A percentile compares a stretch with the other conserved stretches of the same genome.
phyloP scores from a whole-genome alignment of 257 asterid species.

The Voacanga thouarsii region DNA sequence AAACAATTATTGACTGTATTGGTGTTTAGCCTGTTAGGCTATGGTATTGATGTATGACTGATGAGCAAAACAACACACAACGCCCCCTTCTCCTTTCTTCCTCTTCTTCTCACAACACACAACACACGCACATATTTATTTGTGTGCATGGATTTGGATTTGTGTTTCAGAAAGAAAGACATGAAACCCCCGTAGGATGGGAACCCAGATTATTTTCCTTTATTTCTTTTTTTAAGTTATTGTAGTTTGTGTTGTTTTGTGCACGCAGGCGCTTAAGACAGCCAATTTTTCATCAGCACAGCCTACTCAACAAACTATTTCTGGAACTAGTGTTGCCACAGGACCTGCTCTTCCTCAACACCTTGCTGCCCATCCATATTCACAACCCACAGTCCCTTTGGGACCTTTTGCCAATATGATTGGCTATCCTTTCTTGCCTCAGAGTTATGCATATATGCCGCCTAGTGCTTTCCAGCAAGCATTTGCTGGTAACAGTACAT shows the following conservation, averaged over 20 bases:
- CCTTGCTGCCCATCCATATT: slow-evolving; percentile 64
- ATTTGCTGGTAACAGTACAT: slow-evolving; percentile 53
- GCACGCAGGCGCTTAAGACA: slow-evolving; percentile 55
- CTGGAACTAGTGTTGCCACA: slow-evolving; percentile 52
- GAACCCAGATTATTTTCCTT: neutral
- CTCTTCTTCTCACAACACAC: too few species aligned
- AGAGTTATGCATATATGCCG: slow-evolving; percentile 76
- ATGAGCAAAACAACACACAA: too few species aligned
- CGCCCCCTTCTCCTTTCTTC: too few species aligned
- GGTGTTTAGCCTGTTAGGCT: neutral
- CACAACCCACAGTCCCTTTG: slow-evolving; percentile 61
- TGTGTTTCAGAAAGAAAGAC: neutral
- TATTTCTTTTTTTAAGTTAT: neutral
- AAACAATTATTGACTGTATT: neutral
- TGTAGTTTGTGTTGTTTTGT: slow-evolving; percentile 14
- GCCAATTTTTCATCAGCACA: slow-evolving; percentile 52
- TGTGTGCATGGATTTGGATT: neutral
- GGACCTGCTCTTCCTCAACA: slow-evolving; percentile 79
- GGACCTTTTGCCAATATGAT: slow-evolving; percentile 69
- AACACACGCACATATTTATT: too few species aligned
- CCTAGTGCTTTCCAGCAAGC: slow-evolving; percentile 78
- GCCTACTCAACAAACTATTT: slow-evolving; percentile 45
- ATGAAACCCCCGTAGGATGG: neutral
- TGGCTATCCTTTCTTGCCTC: slow-evolving; percentile 66
- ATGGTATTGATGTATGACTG: neutral